Conservation (phyloP, 768 basidiomycete genomes). For the Leccinellum luteum region DNA sequence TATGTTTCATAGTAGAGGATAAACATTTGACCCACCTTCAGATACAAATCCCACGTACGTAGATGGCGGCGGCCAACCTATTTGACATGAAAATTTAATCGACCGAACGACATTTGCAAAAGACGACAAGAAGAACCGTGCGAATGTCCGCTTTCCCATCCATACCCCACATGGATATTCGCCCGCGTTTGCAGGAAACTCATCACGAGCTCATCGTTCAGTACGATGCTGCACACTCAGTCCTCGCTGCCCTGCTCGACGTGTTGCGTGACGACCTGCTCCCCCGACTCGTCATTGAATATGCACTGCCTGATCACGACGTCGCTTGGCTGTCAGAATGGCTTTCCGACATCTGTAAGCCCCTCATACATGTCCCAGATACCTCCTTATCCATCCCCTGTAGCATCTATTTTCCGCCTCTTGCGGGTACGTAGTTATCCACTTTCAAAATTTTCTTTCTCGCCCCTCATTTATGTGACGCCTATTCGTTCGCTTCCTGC, state of each 20-base stretch:
- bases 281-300: slow-evolving; percentile 58
- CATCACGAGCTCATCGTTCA: slow-evolving; percentile 46
- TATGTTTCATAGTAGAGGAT: background rate
- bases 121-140: background rate
- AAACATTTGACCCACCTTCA: background rate
- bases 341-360: slow-evolving; percentile 64
- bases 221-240: slow-evolving; percentile 48
- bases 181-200: slow-evolving; percentile 39
- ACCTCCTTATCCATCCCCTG: background rate
- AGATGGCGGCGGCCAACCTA: no score
- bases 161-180: background rate
- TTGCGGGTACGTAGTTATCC: slow-evolving; percentile 47
- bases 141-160: background rate
- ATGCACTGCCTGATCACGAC: slow-evolving; percentile 46
- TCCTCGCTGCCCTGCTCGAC: slow-evolving; percentile 46
- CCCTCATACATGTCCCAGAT: slow-evolving; percentile 1
- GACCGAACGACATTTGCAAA: no score
- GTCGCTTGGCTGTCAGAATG: slow-evolving; percentile 56
- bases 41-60: no score
- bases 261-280: slow-evolving; percentile 56
- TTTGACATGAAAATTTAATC: no score
- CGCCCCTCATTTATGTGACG: slow-evolving; percentile 3
- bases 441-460: background rate
- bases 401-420: slow-evolving; percentile 59
- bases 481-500: background rate